Percentiles rank a stretch among this genome's conserved stretches.
phyloP scores from a whole-genome alignment of 1,139 yeast genomes.

The Nakaseomyces kungkrabaensis region DNA sequence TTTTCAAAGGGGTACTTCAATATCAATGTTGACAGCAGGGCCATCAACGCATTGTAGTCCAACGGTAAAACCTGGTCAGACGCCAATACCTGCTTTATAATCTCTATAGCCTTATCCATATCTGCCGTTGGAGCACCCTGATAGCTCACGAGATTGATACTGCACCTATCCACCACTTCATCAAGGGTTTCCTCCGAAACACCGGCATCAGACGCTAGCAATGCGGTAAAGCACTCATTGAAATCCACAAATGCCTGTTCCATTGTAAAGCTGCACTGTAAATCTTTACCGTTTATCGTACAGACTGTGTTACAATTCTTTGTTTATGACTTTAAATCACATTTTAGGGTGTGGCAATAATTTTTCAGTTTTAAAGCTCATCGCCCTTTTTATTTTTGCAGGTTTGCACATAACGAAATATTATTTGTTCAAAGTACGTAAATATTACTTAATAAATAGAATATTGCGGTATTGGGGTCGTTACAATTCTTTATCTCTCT shows the following conservation, averaged over 20 bases:
- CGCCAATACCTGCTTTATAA: constrained; percentile 10
- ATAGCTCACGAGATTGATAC: background rate
- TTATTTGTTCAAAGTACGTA: no score
- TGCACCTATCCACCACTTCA: background rate
- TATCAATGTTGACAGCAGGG: constrained; percentile 23
- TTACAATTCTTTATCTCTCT: constrained; percentile 25
- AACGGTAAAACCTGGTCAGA: constrained; percentile 14
- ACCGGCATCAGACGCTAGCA: background rate
- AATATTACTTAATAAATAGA: no score
- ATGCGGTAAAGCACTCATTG: background rate
- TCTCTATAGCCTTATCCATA: constrained; percentile 5
- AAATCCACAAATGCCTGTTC: background rate
- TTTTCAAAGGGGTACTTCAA: constrained; percentile 25
- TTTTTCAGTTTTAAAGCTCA: no score
- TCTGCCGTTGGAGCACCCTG: background rate
- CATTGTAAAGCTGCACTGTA: background rate
- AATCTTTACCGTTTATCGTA: no score
- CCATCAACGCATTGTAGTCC: constrained; percentile 22
- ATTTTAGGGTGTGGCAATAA: no score
- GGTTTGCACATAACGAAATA: no score
- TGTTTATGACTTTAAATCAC: no score
- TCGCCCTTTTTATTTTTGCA: no score
- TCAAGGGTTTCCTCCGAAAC: background rate
- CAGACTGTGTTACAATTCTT: no score
- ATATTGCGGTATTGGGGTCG: background rate